phyloP scores from a whole-genome alignment of 257 asterid species.

The Mitragyna speciosa region DNA sequence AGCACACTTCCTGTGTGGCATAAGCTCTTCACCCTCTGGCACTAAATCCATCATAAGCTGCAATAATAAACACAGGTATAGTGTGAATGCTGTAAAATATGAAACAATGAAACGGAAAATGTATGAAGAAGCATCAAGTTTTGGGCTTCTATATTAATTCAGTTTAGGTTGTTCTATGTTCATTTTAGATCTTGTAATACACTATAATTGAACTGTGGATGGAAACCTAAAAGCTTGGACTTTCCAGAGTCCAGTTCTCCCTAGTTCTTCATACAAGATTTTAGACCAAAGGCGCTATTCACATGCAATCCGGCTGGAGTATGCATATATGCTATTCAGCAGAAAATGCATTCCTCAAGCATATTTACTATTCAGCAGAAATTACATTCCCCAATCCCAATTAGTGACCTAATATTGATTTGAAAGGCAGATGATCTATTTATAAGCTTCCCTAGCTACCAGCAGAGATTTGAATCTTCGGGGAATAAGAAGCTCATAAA shows the following conservation, averaged over 20 bases:
- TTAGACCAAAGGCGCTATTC: too few relatives aligned
- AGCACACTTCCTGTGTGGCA: not conserved
- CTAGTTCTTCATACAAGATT: too few relatives aligned
- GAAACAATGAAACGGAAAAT: not conserved
- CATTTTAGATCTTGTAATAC: not conserved
- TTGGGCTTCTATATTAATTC: not conserved
- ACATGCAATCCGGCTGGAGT: too few relatives aligned
- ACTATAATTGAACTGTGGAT: not conserved
- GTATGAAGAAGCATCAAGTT: not conserved
- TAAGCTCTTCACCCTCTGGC: constrained; percentile 13
- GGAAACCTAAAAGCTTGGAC: not conserved
- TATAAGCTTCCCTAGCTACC: too few relatives aligned
- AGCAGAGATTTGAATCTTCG: too few relatives aligned
- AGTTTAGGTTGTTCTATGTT: not conserved
- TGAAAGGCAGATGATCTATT: not conserved
- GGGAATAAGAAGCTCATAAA: not conserved
- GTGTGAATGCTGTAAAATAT: not conserved
- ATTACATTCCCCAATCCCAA: too few relatives aligned
- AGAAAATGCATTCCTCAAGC: too few relatives aligned
- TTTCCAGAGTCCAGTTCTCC: not conserved
- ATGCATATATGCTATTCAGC: too few relatives aligned
- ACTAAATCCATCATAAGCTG: constrained; percentile 12
- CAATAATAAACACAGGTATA: not conserved
- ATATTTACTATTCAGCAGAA: too few relatives aligned
- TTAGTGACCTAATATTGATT: not conserved